Evolutionary conservation across 257 asterid genomes (phyloP).

Genomic region (Solanum habrochaites): DNA sequence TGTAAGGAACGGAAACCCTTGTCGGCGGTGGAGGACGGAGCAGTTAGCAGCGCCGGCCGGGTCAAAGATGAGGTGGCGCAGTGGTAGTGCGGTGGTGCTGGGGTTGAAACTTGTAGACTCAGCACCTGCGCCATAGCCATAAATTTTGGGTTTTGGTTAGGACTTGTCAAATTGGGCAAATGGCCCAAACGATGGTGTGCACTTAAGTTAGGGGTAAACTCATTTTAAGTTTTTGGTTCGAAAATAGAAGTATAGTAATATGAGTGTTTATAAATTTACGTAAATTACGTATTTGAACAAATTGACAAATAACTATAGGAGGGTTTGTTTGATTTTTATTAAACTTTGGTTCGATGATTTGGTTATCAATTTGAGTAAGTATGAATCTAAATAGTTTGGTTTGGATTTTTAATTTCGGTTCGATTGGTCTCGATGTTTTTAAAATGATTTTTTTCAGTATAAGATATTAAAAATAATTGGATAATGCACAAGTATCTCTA

Average conservation of each 20-base stretch:
- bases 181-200: not conserved
- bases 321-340: not conserved
- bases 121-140: constrained; percentile 72
- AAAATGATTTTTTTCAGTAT: too few relatives aligned
- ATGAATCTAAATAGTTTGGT: too few relatives aligned
- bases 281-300: not conserved
- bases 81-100: constrained; percentile 12
- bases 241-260: not conserved
- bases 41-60: not conserved
- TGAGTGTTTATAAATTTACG: not conserved
- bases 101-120: constrained; percentile 22
- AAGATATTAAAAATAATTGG: not conserved
- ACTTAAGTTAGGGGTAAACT: not conserved
- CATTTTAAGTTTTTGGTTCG: not conserved
- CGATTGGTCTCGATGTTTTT: too few relatives aligned
- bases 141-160: not conserved
- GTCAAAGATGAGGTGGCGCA: constrained; percentile 5
- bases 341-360: too few relatives aligned
- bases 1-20: constrained; percentile 30
- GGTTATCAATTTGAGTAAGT: too few relatives aligned
- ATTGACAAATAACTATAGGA: not conserved
- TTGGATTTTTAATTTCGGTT: not conserved
- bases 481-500: accelerated
- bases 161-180: not conserved
- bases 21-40: not conserved